Conservation (phyloP, 78 protist species). For the Salpingoeca rosetta region DNA sequence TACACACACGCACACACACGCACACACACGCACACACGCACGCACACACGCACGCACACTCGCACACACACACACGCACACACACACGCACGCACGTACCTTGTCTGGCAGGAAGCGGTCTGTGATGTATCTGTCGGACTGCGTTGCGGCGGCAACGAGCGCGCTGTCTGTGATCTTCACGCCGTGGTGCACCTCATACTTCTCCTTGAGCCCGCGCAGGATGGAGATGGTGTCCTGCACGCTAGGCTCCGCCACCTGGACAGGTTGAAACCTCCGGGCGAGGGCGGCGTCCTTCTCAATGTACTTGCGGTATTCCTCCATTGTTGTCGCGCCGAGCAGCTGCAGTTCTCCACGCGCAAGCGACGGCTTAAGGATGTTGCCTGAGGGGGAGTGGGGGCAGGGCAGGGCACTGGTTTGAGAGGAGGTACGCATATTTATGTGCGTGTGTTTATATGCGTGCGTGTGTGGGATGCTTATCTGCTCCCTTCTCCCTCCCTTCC, state of each 20-base stretch:
- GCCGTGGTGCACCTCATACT: conserved; percentile 87
- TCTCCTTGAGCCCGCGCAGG: conserved; percentile 88
- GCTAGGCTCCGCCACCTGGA: conserved; percentile 85
- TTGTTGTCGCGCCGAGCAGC: conserved; percentile 96
- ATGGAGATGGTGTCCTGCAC: conserved; percentile 89
- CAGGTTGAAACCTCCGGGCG: conserved; percentile 92
- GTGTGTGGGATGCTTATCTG: too few relatives aligned
- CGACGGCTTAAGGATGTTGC: conserved; percentile 93
- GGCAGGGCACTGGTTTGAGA: too few relatives aligned
- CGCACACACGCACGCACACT: too few relatives aligned
- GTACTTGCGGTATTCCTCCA: conserved; percentile 87
- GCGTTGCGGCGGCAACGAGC: conserved; percentile 85
- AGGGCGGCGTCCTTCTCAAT: conserved; percentile 97
- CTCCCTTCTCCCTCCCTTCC: too few relatives aligned
- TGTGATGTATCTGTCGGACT: conserved; percentile 85
- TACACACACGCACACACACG: too few relatives aligned
- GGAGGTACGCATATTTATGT: too few relatives aligned
- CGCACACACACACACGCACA: too few relatives aligned
- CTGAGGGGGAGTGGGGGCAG: too few relatives aligned
- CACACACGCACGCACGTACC: too few relatives aligned
- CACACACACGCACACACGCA: too few relatives aligned
- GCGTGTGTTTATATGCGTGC: too few relatives aligned
- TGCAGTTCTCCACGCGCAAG: conserved; percentile 96
- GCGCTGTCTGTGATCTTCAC: conserved; percentile 88
- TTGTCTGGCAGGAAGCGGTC: conserved; percentile 95